phyloP scores from a whole-genome alignment of 2,329 filamentous ascomycete species.

The Rutstroemia sydowiana region DNA sequence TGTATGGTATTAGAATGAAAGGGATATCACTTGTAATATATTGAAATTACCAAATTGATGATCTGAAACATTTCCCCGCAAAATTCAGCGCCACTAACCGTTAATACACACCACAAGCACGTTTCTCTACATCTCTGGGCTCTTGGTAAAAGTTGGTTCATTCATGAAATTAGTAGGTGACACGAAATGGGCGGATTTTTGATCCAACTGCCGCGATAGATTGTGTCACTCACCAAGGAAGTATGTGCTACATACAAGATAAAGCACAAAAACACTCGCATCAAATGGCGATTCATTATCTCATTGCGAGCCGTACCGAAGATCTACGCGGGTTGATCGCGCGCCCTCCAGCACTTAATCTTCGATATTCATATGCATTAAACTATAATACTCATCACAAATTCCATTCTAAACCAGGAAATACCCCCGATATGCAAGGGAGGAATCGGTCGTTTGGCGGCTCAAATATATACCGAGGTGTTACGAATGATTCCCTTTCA shows the following conservation, averaged over 20 bases:
- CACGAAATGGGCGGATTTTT: not conserved
- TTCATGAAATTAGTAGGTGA: not conserved
- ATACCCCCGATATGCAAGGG: no score
- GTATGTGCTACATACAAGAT: not conserved
- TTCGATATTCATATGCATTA: no score
- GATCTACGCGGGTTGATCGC: not conserved
- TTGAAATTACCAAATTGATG: not conserved
- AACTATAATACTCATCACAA: not conserved
- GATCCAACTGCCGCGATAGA: not conserved
- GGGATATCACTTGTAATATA: not conserved
- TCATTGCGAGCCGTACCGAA: not conserved
- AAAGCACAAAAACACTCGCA: not conserved
- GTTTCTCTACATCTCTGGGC: not conserved
- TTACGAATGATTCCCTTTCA: no score
- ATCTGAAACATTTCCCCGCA: slow-evolving; percentile 10
- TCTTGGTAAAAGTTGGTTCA: not conserved
- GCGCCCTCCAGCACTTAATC: no score
- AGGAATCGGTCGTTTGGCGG: no score
- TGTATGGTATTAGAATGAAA: not conserved
- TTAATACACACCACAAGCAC: not conserved
- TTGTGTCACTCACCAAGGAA: not conserved
- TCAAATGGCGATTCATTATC: not conserved
- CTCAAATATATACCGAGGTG: no score
- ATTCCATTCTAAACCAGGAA: no score
- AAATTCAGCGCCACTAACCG: slow-evolving; percentile 1